Evolutionary conservation across 2,329 filamentous ascomycete species (phyloP).

Genomic region (Trichoderma cornu-damae): DNA sequence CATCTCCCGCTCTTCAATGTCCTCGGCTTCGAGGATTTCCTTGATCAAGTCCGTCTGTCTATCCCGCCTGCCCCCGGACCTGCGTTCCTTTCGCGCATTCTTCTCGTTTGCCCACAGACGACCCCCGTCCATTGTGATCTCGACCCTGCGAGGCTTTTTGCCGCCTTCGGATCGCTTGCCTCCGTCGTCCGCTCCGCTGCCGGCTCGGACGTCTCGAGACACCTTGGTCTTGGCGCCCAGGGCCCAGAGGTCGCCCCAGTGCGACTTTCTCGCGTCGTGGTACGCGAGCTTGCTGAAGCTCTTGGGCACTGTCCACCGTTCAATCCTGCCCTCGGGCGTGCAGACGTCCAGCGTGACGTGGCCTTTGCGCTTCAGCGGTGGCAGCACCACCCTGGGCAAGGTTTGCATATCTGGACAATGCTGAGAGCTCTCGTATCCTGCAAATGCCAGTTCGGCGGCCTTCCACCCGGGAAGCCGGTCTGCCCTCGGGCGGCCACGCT

Average conservation of each 20-base stretch:
- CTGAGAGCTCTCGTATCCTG: constrained; percentile 58
- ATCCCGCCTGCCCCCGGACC: constrained; percentile 39
- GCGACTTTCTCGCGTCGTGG: constrained; percentile 83
- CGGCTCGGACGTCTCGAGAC: constrained; percentile 55
- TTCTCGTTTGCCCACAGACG: constrained; percentile 38
- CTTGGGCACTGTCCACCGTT: constrained; percentile 88
- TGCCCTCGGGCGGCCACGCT: constrained; percentile 57
- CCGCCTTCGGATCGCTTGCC: constrained; percentile 40
- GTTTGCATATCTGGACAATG: constrained; percentile 53
- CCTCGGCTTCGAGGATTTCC: constrained; percentile 37
- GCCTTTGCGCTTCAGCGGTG: constrained; percentile 79
- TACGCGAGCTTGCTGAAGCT: constrained; percentile 78
- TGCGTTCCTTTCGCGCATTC: constrained; percentile 33
- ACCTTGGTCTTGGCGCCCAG: constrained; percentile 85
- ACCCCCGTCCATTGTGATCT: constrained; percentile 30
- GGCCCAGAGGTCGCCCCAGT: constrained; percentile 94
- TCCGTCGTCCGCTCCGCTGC: constrained; percentile 45
- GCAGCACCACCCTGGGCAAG: constrained; percentile 72
- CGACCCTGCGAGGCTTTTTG: constrained; percentile 39
- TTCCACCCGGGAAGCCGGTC: constrained; percentile 43
- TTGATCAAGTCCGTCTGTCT: constrained; percentile 37
- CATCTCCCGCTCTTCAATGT: constrained; percentile 29
- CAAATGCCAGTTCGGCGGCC: constrained; percentile 63
- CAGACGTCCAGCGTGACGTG: constrained; percentile 90
- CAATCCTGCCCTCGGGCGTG: constrained; percentile 76